Conservation (phyloP, 768 basidiomycete genomes). For the Pleurotus ostreatus region DNA sequence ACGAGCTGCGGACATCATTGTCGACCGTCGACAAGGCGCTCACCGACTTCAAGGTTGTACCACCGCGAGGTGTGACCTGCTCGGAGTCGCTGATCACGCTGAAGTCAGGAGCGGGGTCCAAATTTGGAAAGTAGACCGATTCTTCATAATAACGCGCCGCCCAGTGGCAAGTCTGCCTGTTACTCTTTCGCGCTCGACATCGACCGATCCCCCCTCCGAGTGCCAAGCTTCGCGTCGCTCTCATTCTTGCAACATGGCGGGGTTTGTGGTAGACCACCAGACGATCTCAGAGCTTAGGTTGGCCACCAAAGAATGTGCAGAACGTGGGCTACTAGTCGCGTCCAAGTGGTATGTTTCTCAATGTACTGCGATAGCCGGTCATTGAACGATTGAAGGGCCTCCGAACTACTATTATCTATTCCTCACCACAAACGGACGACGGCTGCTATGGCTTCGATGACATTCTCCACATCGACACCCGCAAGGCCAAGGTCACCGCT, state of each 20-base stretch:
- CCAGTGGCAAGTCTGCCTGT: no score
- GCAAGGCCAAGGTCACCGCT: constrained; percentile 42
- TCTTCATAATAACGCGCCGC: no score
- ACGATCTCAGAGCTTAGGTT: constrained; percentile 53
- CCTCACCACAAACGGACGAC: constrained; percentile 40
- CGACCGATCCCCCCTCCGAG: background rate
- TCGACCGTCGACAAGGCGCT: no score
- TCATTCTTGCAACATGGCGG: background rate
- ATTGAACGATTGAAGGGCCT: constrained; percentile 48
- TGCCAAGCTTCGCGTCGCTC: no score
- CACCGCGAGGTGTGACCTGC: no score
- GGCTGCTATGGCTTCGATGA: constrained; percentile 18
- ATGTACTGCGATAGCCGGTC: constrained; percentile 9
- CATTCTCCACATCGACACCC: constrained; percentile 60
- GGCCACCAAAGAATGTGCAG: constrained; percentile 69
- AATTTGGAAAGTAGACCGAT: no score
- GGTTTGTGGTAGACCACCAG: constrained; percentile 36
- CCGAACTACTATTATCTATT: constrained; percentile 67
- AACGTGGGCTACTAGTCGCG: constrained; percentile 64
- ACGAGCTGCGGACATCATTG: background rate
- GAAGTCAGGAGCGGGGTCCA: no score
- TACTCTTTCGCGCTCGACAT: no score
- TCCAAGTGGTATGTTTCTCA: constrained; percentile 64
- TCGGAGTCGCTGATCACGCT: no score
- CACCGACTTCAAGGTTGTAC: no score